Conservation (phyloP, 2,329 filamentous ascomycete species). For the Blastomyces silverae region DNA sequence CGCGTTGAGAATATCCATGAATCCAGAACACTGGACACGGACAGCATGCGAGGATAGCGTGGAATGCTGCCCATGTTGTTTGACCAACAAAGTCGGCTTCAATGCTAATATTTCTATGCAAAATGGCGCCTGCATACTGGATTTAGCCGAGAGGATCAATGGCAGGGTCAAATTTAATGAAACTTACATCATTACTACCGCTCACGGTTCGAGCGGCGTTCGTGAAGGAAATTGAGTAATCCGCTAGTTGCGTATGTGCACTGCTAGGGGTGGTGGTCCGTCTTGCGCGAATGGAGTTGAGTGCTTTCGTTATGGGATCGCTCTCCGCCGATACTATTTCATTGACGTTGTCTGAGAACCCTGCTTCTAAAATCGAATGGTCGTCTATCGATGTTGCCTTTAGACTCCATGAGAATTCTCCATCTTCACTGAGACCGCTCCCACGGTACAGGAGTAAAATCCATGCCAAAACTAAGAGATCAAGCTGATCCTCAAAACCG, state of each 20-base stretch:
- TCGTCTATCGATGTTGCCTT: not conserved
- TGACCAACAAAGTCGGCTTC: not conserved
- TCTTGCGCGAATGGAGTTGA: slow-evolving; percentile 11
- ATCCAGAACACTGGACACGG: slow-evolving; percentile 12
- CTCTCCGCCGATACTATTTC: slow-evolving; percentile 14
- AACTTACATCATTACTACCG: slow-evolving; percentile 3
- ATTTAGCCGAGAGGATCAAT: not conserved
- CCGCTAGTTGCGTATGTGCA: not conserved
- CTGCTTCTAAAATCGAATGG: not conserved
- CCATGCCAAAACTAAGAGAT: slow-evolving; percentile 18
- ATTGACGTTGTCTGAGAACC: slow-evolving; percentile 9
- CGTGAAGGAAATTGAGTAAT: not conserved
- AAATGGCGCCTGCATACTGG: slow-evolving; percentile 1
- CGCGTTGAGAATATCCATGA: slow-evolving; percentile 20
- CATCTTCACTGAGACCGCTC: slow-evolving; percentile 17
- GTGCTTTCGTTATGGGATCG: slow-evolving; percentile 12
- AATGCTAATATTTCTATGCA: slow-evolving; percentile 7
- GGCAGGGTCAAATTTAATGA: not conserved
- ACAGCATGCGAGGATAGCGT: slow-evolving; percentile 6
- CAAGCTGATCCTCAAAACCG: slow-evolving; percentile 13
- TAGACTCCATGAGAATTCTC: slow-evolving; percentile 14
- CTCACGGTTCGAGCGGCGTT: not conserved
- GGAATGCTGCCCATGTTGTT: slow-evolving; percentile 4
- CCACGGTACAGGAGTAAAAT: slow-evolving; percentile 18
- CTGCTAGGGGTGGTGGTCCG: not conserved